Evolutionary conservation across 208 protist genomes (phyloP), one percentile per base, ranked within the genome.

Genomic region (Acanthamoeba rhysodes): DNA sequence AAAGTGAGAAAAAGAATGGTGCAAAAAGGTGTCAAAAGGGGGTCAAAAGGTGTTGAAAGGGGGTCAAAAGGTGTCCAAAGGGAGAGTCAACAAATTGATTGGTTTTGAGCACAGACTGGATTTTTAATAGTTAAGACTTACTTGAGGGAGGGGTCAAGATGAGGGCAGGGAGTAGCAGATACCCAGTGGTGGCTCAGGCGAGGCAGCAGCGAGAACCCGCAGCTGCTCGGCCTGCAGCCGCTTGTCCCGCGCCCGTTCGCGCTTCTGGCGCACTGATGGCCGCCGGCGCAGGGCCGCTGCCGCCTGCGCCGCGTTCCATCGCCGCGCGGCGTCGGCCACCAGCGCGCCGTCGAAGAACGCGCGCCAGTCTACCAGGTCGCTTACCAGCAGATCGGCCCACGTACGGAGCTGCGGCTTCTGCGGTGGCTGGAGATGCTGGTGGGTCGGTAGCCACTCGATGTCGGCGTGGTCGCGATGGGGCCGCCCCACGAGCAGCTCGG

Each of bases 401-500:
- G 27, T 34, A 4, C 68, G 68, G n/a, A 64, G 57, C 20, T 24
- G 57, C 57, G 14, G 14, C 57, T 24, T 3, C 57, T 64, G 20
- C 57, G 1, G 57, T 2, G 57, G 14, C 22, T 64, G 18, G 2
- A 8, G 20, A 1, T 64, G 57, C 12, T 48, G 45, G 45, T 48
- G 45, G 45, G 45, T 48, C 45, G 57, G 20, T 5, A 16, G 14
- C 68, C 68, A 76, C 29, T 76, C 68, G 24, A 76, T 24, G 32
- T 76, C 68, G 14, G 68, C 32, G 10, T 4, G 16, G 32, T 41
- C 32, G 68, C 68, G 68, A 29, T 32, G n/a, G 8, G 68, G 68
- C n/a, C 68, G 68, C 32, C 68, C 68, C 8, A 76, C 68, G 32
- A 76, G 68, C 68, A 76, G 32, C n/a, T 76, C 68, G 68, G 68